phyloP scores from a whole-genome alignment of 2,329 filamentous ascomycete genomes.

The Endocalyx cinctus region DNA sequence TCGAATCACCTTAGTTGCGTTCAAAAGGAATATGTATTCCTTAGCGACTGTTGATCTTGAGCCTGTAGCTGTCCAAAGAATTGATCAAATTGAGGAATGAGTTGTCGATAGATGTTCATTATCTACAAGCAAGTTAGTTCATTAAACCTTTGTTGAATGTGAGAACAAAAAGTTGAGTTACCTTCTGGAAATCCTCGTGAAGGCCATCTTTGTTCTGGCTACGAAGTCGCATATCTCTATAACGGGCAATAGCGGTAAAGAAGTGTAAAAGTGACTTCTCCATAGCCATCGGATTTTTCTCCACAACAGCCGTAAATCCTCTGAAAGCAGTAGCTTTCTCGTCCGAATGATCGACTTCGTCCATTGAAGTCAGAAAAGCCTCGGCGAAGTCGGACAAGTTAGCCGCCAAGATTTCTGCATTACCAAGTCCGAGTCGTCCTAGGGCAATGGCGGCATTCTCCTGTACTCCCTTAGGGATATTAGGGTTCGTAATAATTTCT shows the following conservation, averaged over 20 bases:
- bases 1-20: no score
- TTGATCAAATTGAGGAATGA: conserved; percentile 55
- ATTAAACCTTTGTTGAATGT: neutral
- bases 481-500: conserved; percentile 77
- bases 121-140: conserved; percentile 32
- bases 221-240: conserved; percentile 59
- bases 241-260: conserved; percentile 78
- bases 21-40: conserved; percentile 42
- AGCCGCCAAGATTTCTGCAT: conserved; percentile 70
- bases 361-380: conserved; percentile 77
- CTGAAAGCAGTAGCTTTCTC: conserved; percentile 93
- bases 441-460: conserved; percentile 95
- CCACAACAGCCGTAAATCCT: conserved; percentile 81
- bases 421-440: conserved; percentile 78
- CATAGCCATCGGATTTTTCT: conserved; percentile 86
- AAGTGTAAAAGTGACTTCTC: conserved; percentile 79
- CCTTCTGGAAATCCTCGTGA: conserved; percentile 70
- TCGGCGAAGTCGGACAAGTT: conserved; percentile 76
- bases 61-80: conserved; percentile 49
- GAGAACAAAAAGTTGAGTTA: conserved; percentile 35
- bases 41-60: conserved; percentile 46
- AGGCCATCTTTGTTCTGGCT: conserved; percentile 61
- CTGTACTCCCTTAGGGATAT: conserved; percentile 78
- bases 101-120: conserved; percentile 50
- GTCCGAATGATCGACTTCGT: conserved; percentile 78